Percentiles rank a stretch among this genome's conserved stretches.
Evolutionary conservation across 2,329 filamentous ascomycete genomes (phyloP).

Genomic region (Pseudomassariella vexata): DNA sequence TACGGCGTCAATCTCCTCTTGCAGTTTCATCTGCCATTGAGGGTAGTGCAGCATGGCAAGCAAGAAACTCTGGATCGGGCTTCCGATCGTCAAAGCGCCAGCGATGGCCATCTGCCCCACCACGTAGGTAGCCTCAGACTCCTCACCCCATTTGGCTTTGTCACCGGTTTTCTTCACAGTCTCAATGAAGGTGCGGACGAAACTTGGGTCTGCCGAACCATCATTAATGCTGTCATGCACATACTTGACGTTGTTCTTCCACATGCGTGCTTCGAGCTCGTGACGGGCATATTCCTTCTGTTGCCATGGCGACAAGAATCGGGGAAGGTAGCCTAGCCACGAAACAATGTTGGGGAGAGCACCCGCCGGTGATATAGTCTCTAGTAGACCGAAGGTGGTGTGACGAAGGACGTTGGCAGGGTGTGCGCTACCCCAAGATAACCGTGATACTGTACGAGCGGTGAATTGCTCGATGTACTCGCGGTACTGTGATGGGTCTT

Average conservation of each 20-base stretch:
- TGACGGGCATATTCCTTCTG: conserved; percentile 34
- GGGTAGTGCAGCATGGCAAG: conserved; percentile 34
- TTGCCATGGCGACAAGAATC: conserved; percentile 37
- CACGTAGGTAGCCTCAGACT: conserved; percentile 34
- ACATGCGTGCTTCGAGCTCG: conserved; percentile 30
- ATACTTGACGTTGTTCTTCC: conserved; percentile 28
- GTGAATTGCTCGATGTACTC: conserved; percentile 43
- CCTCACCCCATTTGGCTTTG: conserved; percentile 22
- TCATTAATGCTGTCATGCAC: conserved; percentile 26
- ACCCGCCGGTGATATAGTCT: conserved; percentile 39
- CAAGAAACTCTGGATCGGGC: conserved; percentile 35
- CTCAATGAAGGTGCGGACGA: conserved; percentile 34
- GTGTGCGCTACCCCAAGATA: conserved; percentile 39
- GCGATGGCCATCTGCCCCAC: conserved; percentile 44
- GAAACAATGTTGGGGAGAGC: conserved; percentile 35
- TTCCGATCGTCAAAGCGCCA: conserved; percentile 37
- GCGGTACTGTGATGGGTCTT: conserved; percentile 33
- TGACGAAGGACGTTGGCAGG: conserved; percentile 32
- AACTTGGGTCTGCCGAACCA: conserved; percentile 31
- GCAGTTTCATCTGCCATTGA: conserved; percentile 31
- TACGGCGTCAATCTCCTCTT: conserved; percentile 42
- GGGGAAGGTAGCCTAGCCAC: conserved; percentile 33
- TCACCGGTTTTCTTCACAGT: conserved; percentile 15
- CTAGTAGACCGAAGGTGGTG: conserved; percentile 38
- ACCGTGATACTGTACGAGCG: conserved; percentile 36